These are phyloP conservation scores for Trapa bicornis DNA, from an alignment of 345 rosid genomes.

Conservation along the genomic window DNA sequence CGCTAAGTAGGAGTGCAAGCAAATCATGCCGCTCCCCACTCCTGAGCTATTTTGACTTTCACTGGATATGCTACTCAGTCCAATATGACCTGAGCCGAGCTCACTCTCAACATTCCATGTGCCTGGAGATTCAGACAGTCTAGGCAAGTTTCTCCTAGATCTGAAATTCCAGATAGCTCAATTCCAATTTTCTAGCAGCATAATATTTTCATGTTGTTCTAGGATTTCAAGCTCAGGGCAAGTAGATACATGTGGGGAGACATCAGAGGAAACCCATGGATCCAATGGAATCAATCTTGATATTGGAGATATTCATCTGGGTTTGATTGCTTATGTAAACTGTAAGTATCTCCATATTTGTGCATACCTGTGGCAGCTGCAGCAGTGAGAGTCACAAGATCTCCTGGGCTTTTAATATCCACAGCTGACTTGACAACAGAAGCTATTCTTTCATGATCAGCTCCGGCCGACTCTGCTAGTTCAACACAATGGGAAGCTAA, in stretches of 20 bases:
- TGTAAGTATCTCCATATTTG: not conserved
- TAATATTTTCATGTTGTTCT: too few relatives aligned
- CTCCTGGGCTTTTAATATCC: constrained; percentile 67
- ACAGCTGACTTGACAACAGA: constrained; percentile 68
- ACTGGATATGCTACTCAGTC: not conserved
- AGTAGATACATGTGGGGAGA: not conserved
- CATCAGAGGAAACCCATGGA: not conserved
- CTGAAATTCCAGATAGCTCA: not conserved
- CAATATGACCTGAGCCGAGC: not conserved
- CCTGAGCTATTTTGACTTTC: not conserved
- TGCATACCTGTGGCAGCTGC: constrained; percentile 89
- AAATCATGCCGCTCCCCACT: not conserved
- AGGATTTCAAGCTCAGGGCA: too few relatives aligned
- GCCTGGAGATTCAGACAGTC: not conserved
- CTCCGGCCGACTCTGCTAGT: constrained; percentile 67
- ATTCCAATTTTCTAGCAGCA: not conserved
- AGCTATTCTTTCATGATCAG: constrained; percentile 57
- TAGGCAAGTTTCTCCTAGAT: not conserved
- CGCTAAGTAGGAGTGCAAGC: not conserved
- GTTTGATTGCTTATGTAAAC: not conserved
- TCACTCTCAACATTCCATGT: not conserved
- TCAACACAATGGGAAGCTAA: constrained; percentile 87
- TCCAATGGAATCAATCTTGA: not conserved
- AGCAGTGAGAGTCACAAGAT: constrained; percentile 83
- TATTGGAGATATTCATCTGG: not conserved